Conservation (phyloP, 371 early-diverging fungal species). For the Rhizomucor miehei region DNA sequence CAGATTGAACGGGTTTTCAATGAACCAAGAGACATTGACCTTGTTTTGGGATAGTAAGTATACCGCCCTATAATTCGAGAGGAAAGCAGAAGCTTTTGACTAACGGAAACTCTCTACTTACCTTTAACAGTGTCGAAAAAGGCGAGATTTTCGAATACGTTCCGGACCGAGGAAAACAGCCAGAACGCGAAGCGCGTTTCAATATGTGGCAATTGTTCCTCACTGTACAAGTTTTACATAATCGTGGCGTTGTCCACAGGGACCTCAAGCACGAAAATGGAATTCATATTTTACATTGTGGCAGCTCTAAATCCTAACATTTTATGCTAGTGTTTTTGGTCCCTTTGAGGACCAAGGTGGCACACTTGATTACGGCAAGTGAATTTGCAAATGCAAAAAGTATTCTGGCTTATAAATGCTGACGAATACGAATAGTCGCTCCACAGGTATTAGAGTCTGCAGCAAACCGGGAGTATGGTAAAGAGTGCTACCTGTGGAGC, state of each 20-base stretch:
- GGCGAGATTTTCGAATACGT: conserved; percentile 95
- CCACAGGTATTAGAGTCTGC: conserved; percentile 88
- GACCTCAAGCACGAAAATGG: conserved; percentile 51
- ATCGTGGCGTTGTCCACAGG: conserved; percentile 30
- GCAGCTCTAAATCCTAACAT: too few species aligned
- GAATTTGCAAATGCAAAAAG: background rate
- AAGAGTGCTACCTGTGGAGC: conserved; percentile 97
- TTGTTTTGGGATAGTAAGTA: conserved; percentile 66
- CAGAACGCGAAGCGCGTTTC: conserved; percentile 77
- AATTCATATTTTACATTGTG: conserved; percentile 5
- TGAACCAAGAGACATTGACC: conserved; percentile 56
- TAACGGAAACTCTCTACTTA: too few species aligned
- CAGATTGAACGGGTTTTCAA: conserved; percentile 61
- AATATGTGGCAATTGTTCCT: conserved; percentile 77
- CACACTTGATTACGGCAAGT: conserved; percentile 92
- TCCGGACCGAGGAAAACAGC: conserved; percentile 63
- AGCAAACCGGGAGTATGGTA: conserved; percentile 69
- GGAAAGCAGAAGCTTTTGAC: too few species aligned
- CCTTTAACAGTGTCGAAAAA: conserved; percentile 55
- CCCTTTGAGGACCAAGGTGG: conserved; percentile 85
- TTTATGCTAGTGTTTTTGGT: conserved; percentile 82
- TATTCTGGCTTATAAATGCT: background rate
- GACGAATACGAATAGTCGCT: conserved; percentile 57
- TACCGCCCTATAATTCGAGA: too few species aligned
- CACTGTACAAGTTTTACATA: conserved; percentile 59